A percentile compares a stretch with the other conserved stretches of the same genome.
These are phyloP conservation scores for Vinca minor DNA, from an alignment of 257 asterid species.

Conservation along the genomic window DNA sequence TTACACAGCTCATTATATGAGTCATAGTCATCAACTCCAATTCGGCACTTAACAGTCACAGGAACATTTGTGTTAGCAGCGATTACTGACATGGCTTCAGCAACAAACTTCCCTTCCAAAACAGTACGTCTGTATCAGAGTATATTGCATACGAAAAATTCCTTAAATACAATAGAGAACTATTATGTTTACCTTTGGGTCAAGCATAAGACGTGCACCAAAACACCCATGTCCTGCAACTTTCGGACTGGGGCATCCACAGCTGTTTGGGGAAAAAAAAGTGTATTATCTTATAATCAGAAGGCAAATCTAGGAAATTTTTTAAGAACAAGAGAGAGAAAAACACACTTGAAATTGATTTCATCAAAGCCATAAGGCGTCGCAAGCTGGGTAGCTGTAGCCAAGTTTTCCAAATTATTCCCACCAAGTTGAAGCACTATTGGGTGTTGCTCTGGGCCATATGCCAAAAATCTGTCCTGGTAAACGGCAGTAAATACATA, in stretches of 20 bases:
- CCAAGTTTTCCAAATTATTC: conserved; percentile 73
- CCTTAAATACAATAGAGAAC: conserved; percentile 12
- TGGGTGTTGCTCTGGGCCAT: conserved; percentile 89
- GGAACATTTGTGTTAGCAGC: conserved; percentile 86
- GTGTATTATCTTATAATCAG: conserved; percentile 14
- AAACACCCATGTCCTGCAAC: conserved; percentile 99
- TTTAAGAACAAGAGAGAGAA: neutral
- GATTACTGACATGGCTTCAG: conserved; percentile 90
- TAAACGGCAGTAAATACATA: conserved; percentile 22
- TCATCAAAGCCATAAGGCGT: conserved; percentile 83
- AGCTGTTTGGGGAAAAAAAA: conserved; percentile 37
- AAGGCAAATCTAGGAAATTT: conserved; percentile 8
- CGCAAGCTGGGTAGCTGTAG: conserved; percentile 84
- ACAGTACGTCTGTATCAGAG: conserved; percentile 35
- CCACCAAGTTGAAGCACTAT: conserved; percentile 96
- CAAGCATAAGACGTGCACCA: conserved; percentile 91
- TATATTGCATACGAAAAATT: conserved; percentile 14
- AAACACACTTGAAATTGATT: conserved; percentile 80
- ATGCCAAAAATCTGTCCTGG: conserved; percentile 87
- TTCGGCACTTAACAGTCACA: conserved; percentile 91
- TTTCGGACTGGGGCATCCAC: conserved; percentile 95
- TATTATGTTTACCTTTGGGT: conserved; percentile 68
- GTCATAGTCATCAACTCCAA: conserved; percentile 85
- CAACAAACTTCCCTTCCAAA: conserved; percentile 86
- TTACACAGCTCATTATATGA: conserved; percentile 86